Evolutionary conservation across 805 yeast genomes (phyloP).

Genomic region (Zygosaccharomyces bailii): DNA sequence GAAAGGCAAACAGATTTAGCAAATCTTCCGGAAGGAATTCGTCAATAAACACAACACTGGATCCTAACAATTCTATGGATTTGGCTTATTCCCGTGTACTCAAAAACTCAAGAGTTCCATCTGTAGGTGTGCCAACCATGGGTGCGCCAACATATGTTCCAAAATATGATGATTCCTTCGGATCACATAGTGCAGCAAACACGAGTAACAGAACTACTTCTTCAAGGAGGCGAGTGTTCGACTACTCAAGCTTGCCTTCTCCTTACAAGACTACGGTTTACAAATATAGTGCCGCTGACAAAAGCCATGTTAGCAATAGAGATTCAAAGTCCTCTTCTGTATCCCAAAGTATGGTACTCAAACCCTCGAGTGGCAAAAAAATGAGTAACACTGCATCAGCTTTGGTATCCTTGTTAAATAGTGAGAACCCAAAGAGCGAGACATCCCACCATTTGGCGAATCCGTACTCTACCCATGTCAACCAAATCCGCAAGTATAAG

Average conservation of each 20-base stretch:
- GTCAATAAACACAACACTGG: background rate
- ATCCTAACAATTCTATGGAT: slow-evolving; percentile 7
- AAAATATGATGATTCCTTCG: slow-evolving; percentile 28
- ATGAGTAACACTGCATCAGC: slow-evolving; percentile 50
- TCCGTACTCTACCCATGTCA: slow-evolving; percentile 39
- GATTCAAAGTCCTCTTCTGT: background rate
- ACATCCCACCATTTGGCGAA: slow-evolving; percentile 35
- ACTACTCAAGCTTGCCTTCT: slow-evolving; percentile 39
- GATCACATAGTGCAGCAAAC: slow-evolving; percentile 18
- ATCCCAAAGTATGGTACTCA: slow-evolving; percentile 5
- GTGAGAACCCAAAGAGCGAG: slow-evolving; percentile 19
- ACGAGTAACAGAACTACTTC: slow-evolving; percentile 22
- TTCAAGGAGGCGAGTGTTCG: slow-evolving; percentile 37
- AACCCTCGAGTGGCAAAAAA: slow-evolving; percentile 24
- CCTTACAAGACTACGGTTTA: slow-evolving; percentile 39
- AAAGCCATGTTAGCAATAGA: slow-evolving; percentile 3
- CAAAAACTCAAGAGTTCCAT: slow-evolving; percentile 14
- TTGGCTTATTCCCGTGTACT: slow-evolving; percentile 13
- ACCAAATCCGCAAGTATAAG: slow-evolving; percentile 18
- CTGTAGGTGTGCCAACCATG: slow-evolving; percentile 14
- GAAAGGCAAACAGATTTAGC: slow-evolving; percentile 27
- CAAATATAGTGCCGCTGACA: slow-evolving; percentile 26
- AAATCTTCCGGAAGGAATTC: slow-evolving; percentile 9
- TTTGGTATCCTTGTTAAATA: slow-evolving; percentile 43
- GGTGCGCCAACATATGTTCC: slow-evolving; percentile 39